Base-by-base conservation (phyloP, 2,329 filamentous ascomycete genomes). In the Colletotrichum sp. region DNA sequence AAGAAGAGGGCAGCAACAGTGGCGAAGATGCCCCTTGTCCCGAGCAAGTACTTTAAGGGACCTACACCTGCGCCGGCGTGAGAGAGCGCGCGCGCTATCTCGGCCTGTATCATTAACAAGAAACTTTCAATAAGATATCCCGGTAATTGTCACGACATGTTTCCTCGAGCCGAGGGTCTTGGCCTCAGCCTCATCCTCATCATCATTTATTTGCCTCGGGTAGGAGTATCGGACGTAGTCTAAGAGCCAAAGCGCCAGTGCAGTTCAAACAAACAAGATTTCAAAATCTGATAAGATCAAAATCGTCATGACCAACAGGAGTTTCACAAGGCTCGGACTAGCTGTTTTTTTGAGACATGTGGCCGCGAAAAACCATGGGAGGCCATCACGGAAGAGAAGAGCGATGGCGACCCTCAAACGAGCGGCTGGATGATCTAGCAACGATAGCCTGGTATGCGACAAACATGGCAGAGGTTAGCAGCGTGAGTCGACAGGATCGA, bases 1-100 rank as follows among this genome's bases (percentile, higher is more conserved):
- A 94, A 92, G 85, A 87, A 90, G 81, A 91, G 95, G 78, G 92
- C 91, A 84, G 95, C 93, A 1, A 89, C 90, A 5, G 93, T 98
- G 36, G 89, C 91, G 11, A 96, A 96, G 87, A 97, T 98, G 95
- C 96, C 96, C 2, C 98, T 98, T 83, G 89, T 97, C 66, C 89
- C 92, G 65, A 91, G 89, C 79, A 95, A 94, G 84, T 98, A 98
- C 84, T 93, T 90, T 84, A 92, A 86, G 82, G 83, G 82, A 29
- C 69, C 75, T n/a, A 73, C 34, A 57, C 69, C 72, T 27, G 74
- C 74, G 11, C 72, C 72, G 29, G 74, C 69, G 18, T 75, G 43
- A 47, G 43, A 47, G 63, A 51, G 27, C 33, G 4, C 7, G 57
- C 15, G 57, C 15, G 18, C 21, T 24, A 4, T 34, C 8, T 51